These are phyloP conservation scores for Lachnellula cervina DNA, from an alignment of 2,329 filamentous ascomycete genomes.

Conservation along the genomic window DNA sequence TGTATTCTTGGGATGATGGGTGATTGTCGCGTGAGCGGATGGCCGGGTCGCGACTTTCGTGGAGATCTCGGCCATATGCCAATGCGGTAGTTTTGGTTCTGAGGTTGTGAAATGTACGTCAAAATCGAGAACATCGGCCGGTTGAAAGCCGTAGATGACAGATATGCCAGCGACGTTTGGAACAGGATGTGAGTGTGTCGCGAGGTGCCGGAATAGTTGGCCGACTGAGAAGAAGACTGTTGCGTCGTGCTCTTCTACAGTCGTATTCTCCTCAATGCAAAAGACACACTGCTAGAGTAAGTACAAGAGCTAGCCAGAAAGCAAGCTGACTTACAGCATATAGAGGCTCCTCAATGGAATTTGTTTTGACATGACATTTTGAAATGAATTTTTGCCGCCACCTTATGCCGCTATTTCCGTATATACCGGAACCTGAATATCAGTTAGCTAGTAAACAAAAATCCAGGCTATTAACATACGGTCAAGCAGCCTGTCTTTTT, in stretches of 20 bases:
- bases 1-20: constrained; percentile 24
- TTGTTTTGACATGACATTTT: constrained; percentile 29
- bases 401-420: constrained; percentile 27
- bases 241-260: constrained; percentile 31
- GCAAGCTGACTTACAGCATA: constrained; percentile 23
- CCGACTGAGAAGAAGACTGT: constrained; percentile 30
- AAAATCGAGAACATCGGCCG: constrained; percentile 24
- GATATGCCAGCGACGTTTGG: constrained; percentile 24
- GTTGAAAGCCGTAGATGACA: constrained; percentile 25
- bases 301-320: neutral
- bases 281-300: constrained; percentile 25
- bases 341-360: constrained; percentile 25
- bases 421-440: constrained; percentile 25
- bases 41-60: constrained; percentile 24
- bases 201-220: constrained; percentile 28
- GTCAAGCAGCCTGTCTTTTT: constrained; percentile 27
- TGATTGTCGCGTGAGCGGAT: constrained; percentile 19
- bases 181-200: constrained; percentile 27
- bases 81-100: constrained; percentile 14
- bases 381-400: constrained; percentile 29
- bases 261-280: constrained; percentile 28
- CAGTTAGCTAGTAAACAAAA: neutral
- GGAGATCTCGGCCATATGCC: constrained; percentile 21
- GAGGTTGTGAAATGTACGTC: constrained; percentile 27
- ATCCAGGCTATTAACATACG: constrained; percentile 8